These are phyloP conservation scores for Closterium sp. DNA, from an alignment of 139 green algal species.

Conservation along the genomic window DNA sequence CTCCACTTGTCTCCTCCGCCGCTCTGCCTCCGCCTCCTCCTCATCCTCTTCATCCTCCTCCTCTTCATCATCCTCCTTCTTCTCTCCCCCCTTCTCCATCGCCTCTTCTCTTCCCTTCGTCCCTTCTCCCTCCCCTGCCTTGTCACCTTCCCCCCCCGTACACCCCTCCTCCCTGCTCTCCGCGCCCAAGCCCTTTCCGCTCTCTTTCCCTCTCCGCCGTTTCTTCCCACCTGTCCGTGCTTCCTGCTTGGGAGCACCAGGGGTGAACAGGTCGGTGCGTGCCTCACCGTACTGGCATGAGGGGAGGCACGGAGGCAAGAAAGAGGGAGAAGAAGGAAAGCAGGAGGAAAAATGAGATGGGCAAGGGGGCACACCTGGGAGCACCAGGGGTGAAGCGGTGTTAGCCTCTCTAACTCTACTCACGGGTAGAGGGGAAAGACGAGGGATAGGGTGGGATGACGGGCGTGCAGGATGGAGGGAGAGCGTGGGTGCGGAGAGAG, in stretches of 20 bases:
- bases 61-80: neutral
- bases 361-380: neutral
- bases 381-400: neutral
- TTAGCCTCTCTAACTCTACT: neutral
- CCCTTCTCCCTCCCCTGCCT: neutral
- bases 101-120: neutral
- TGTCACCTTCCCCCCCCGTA: no score
- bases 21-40: neutral
- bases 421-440: neutral
- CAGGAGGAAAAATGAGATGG: neutral
- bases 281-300: neutral
- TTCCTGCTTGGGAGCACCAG: neutral
- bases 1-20: constrained; percentile 57
- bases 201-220: no score
- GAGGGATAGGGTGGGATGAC: neutral
- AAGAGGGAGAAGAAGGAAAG: neutral
- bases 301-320: neutral
- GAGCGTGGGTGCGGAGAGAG: no score
- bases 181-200: no score
- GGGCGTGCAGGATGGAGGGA: no score
- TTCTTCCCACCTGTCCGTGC: neutral
- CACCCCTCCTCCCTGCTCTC: neutral
- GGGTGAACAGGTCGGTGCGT: constrained; percentile 50
- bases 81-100: neutral
- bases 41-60: neutral